Percentiles rank a stretch among this genome's conserved stretches.
These are phyloP conservation scores for Fusarium secorum DNA, from an alignment of 2,329 filamentous ascomycete genomes.

Conservation along the genomic window DNA sequence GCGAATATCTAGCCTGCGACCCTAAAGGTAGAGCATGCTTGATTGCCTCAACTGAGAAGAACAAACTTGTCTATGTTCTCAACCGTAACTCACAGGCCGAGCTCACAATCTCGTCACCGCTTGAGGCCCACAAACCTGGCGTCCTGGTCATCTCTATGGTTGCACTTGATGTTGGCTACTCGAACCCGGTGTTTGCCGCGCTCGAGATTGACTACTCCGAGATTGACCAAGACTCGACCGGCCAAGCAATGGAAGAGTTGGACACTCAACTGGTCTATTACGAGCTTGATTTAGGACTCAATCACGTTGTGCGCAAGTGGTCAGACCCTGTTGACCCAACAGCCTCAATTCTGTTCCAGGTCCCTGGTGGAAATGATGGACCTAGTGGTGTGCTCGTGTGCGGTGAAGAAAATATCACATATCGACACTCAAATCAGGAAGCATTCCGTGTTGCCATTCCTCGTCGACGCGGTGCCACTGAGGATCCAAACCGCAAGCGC, in stretches of 20 bases:
- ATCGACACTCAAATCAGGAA: constrained; percentile 94
- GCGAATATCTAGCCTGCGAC: constrained; percentile 94
- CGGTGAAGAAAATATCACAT: constrained; percentile 92
- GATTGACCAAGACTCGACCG: constrained; percentile 88
- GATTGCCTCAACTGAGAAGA: constrained; percentile 95
- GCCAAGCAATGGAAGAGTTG: constrained; percentile 78
- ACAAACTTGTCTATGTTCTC: constrained; percentile 98
- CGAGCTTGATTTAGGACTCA: constrained; percentile 93
- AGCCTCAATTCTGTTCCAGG: constrained; percentile 90
- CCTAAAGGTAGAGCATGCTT: constrained; percentile 95
- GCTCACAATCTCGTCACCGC: constrained; percentile 93
- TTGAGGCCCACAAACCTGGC: constrained; percentile 94
- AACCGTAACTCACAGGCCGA: constrained; percentile 95
- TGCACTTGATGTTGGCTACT: constrained; percentile 92
- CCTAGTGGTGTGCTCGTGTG: constrained; percentile 96
- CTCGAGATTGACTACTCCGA: constrained; percentile 94
- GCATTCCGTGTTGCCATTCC: constrained; percentile 90
- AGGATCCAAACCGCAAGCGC: constrained; percentile 91
- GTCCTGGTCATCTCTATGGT: constrained; percentile 89
- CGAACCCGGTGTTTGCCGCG: constrained; percentile 95
- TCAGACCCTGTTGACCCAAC: constrained; percentile 91
- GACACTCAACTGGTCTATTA: constrained; percentile 97
- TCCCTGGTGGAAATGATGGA: constrained; percentile 91
- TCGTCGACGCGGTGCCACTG: constrained; percentile 82
- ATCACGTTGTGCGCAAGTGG: constrained; percentile 98